A percentile compares a stretch with the other conserved stretches of the same genome.
Evolutionary conservation across 495 filamentous ascomycete species (phyloP).

Genomic region (Lepidopterella palustris): DNA sequence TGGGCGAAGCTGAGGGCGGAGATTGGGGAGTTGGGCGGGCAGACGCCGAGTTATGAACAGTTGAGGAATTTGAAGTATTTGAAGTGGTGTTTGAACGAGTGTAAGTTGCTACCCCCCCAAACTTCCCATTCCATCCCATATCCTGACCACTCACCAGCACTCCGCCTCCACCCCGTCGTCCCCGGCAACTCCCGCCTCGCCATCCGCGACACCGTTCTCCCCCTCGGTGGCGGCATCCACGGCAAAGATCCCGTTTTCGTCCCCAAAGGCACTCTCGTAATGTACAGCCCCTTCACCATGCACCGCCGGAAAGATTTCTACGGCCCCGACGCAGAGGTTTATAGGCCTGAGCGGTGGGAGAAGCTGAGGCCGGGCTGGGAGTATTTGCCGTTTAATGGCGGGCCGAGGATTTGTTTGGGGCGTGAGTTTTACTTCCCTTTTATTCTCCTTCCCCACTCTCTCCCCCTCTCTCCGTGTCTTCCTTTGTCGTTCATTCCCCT

Average conservation of each 20-base stretch:
- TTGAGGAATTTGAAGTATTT: slow-evolving; percentile 34
- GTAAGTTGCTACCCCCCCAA: slow-evolving; percentile 19
- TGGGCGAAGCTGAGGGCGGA: slow-evolving; percentile 30
- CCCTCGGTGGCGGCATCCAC: slow-evolving; percentile 33
- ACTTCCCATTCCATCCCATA: neutral
- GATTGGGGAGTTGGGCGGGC: slow-evolving; percentile 22
- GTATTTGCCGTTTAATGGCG: slow-evolving; percentile 41
- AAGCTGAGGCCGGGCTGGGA: slow-evolving; percentile 34
- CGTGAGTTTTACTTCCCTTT: neutral
- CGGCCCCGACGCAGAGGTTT: slow-evolving; percentile 34
- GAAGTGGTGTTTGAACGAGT: slow-evolving; percentile 33
- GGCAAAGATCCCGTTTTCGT: slow-evolving; percentile 33
- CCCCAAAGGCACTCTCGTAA: slow-evolving; percentile 25
- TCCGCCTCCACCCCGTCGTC: slow-evolving; percentile 34
- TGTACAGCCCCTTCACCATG: slow-evolving; percentile 31
- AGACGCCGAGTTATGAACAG: slow-evolving; percentile 29
- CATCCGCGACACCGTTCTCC: slow-evolving; percentile 32
- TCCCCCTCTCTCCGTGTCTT: neutral
- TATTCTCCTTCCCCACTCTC: neutral
- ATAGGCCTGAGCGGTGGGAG: slow-evolving; percentile 38
- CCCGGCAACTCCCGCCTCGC: slow-evolving; percentile 33
- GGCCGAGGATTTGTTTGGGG: slow-evolving; percentile 37
- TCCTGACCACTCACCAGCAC: neutral
- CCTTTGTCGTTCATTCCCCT: neutral
- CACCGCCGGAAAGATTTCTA: slow-evolving; percentile 34